These are phyloP conservation scores for Fragaria nilgerrensis DNA, from an alignment of 306 rosid species.

Conservation along the genomic window DNA sequence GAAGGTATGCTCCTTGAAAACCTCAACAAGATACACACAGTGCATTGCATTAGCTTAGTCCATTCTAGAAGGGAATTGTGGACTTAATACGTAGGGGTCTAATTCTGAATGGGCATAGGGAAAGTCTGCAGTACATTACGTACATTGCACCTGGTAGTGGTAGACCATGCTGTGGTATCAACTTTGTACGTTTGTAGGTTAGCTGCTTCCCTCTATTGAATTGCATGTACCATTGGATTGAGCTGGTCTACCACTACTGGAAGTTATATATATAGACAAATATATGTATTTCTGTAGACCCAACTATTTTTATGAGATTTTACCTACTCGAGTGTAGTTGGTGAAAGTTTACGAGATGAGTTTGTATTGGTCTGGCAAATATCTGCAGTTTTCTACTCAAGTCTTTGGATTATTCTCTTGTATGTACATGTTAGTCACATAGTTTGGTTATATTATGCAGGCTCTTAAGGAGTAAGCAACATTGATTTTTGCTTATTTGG, in stretches of 20 bases:
- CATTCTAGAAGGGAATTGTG: neutral
- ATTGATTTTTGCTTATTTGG: neutral
- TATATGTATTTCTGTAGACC: neutral
- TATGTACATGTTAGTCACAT: neutral
- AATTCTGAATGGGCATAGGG: neutral
- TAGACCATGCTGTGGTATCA: neutral
- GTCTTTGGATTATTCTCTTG: neutral
- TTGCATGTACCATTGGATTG: neutral
- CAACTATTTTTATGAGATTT: neutral
- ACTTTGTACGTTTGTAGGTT: neutral
- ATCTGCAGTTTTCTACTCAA: neutral
- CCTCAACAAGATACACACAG: neutral
- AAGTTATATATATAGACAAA: neutral
- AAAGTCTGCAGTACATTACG: neutral
- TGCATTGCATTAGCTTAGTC: neutral
- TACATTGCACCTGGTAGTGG: neutral
- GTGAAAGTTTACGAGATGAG: neutral
- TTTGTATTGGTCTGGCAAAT: neutral
- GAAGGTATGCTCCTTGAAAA: conserved; percentile 42
- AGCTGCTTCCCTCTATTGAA: conserved; percentile 2
- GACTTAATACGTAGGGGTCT: neutral
- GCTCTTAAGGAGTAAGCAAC: conserved; percentile 3
- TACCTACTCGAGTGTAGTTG: neutral
- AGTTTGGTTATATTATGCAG: neutral
- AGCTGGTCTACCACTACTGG: neutral